A percentile compares a stretch with the other conserved stretches of the same genome.
These are phyloP conservation scores for Rostrohypoxylon terebratum DNA, from an alignment of 495 filamentous ascomycete genomes.

Conservation along the genomic window DNA sequence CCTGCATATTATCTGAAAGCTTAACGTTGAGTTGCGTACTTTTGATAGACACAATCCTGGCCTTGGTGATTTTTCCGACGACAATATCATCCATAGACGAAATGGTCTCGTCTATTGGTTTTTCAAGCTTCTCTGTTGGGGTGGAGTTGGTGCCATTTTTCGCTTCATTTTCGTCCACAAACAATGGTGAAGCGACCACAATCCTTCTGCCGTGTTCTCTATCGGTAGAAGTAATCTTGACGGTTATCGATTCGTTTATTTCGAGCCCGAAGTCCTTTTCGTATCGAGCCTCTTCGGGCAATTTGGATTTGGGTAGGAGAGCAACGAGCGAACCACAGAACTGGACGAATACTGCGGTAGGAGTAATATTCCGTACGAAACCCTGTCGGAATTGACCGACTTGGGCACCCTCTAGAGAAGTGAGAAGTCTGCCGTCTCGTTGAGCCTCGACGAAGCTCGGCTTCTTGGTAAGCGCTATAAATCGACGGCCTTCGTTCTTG, in stretches of 20 bases:
- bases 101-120: conserved; percentile 77
- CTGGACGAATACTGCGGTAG: conserved; percentile 82
- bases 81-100: conserved; percentile 74
- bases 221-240: conserved; percentile 78
- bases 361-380: conserved; percentile 85
- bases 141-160: conserved; percentile 38
- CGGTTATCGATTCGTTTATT: conserved; percentile 75
- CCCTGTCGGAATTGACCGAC: conserved; percentile 77
- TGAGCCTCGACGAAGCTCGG: conserved; percentile 81
- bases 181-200: conserved; percentile 51
- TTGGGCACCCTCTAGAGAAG: conserved; percentile 73
- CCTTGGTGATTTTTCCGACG: conserved; percentile 82
- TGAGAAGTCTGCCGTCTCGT: conserved; percentile 72
- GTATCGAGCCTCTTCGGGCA: conserved; percentile 73
- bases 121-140: conserved; percentile 59
- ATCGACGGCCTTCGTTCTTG: conserved; percentile 77
- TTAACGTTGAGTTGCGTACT: conserved; percentile 91
- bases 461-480: conserved; percentile 81
- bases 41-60: conserved; percentile 81
- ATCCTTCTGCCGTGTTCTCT: conserved; percentile 55
- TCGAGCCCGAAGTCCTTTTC: conserved; percentile 79
- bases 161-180: conserved; percentile 43
- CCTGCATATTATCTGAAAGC: conserved; percentile 89
- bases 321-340: conserved; percentile 83
- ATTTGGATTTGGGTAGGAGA: conserved; percentile 77